These are phyloP conservation scores for Cyberlindnera mrakii DNA, from an alignment of 805 yeast genomes.

Conservation along the genomic window DNA sequence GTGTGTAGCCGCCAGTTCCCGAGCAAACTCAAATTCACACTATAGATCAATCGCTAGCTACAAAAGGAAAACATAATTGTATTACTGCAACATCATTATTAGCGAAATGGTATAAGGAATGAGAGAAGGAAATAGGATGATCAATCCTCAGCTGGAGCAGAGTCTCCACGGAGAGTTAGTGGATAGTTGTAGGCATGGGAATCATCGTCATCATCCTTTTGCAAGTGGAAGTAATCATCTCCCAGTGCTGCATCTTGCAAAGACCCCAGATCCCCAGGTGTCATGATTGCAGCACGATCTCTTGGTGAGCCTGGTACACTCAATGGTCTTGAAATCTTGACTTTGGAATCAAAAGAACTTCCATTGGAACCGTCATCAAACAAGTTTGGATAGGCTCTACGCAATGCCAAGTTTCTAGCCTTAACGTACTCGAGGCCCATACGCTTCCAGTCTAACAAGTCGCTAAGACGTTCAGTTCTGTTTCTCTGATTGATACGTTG, in stretches of 20 bases:
- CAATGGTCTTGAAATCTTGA: constrained; percentile 83
- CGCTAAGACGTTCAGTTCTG: constrained; percentile 90
- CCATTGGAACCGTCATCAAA: constrained; percentile 36
- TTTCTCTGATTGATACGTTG: constrained; percentile 97
- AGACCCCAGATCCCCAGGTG: constrained; percentile 98
- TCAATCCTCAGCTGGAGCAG: constrained; percentile 30
- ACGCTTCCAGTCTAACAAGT: constrained; percentile 92
- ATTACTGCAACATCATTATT: too few species aligned
- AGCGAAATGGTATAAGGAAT: not conserved
- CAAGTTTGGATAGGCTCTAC: constrained; percentile 89
- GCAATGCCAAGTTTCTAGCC: constrained; percentile 86
- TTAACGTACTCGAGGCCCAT: constrained; percentile 96
- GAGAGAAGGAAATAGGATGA: not conserved
- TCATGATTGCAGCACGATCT: constrained; percentile 71
- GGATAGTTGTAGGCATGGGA: constrained; percentile 37
- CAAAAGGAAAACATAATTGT: too few species aligned
- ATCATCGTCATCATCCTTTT: constrained; percentile 40
- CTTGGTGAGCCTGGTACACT: constrained; percentile 98
- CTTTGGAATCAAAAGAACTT: constrained; percentile 34
- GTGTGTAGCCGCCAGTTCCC: too few species aligned
- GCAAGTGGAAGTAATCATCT: constrained; percentile 65
- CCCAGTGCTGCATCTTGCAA: constrained; percentile 82
- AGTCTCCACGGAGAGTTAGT: constrained; percentile 43
- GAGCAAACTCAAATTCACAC: too few species aligned
- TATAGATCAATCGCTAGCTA: too few species aligned